phyloP scores from a whole-genome alignment of 148 eudicot species.

The Rheum nobile region DNA sequence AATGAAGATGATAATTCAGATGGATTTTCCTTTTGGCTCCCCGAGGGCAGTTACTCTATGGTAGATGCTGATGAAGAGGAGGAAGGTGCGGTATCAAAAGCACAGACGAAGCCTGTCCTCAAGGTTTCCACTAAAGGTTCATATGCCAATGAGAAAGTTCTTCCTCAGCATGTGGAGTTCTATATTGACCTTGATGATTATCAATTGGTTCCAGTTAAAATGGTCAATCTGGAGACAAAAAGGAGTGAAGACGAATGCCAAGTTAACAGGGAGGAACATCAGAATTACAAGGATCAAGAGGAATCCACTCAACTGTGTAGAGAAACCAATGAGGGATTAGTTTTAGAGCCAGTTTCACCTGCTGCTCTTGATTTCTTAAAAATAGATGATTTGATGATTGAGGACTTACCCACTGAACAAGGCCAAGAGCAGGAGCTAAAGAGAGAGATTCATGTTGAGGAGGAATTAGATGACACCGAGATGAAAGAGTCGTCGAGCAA shows the following conservation, averaged over 20 bases:
- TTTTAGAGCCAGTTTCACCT: slow-evolving; percentile 5
- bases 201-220: slow-evolving; percentile 52
- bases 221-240: slow-evolving; percentile 19
- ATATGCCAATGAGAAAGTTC: slow-evolving; percentile 9
- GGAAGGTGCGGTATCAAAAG: slow-evolving; percentile 14
- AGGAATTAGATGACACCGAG: background rate
- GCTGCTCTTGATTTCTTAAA: slow-evolving; percentile 29
- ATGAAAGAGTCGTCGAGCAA: background rate
- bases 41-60: slow-evolving; percentile 9
- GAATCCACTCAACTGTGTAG: slow-evolving; percentile 6
- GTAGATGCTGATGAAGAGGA: slow-evolving; percentile 13
- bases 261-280: slow-evolving; percentile 16
- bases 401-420: background rate
- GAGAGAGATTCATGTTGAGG: background rate
- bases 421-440: background rate
- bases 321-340: slow-evolving; percentile 14
- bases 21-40: slow-evolving; percentile 14
- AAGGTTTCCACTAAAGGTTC: slow-evolving; percentile 17
- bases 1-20: slow-evolving; percentile 12
- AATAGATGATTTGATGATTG: slow-evolving; percentile 4
- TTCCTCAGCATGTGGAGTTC: slow-evolving; percentile 63
- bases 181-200: slow-evolving; percentile 66
- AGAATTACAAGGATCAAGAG: slow-evolving; percentile 6
- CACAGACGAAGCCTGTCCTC: slow-evolving; percentile 23
- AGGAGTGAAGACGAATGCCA: slow-evolving; percentile 8